Evolutionary conservation across 306 rosid species (phyloP).

Genomic region (Notholithocarpus densiflorus): DNA sequence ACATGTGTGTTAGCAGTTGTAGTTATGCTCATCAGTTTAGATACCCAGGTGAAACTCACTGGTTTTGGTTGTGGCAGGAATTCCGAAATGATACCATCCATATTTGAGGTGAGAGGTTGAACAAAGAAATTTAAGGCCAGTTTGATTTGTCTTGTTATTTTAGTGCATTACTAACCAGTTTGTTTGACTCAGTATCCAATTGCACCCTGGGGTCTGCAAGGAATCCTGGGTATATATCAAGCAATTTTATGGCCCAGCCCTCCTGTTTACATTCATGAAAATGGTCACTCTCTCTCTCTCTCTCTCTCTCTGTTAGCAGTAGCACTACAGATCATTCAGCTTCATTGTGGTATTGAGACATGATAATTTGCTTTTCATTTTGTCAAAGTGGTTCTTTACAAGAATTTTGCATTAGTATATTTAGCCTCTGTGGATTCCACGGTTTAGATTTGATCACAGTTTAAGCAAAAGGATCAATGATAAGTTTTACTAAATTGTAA

Average conservation of each 20-base stretch:
- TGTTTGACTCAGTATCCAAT: constrained; percentile 30
- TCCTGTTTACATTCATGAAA: constrained; percentile 53
- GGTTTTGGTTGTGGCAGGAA: background rate
- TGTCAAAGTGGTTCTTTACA: background rate
- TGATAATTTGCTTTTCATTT: background rate
- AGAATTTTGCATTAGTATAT: background rate
- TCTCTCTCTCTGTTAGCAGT: background rate
- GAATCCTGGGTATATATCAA: constrained; percentile 27
- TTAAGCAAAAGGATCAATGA: too few relatives aligned
- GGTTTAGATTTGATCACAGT: background rate
- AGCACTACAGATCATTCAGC: background rate
- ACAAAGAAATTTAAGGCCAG: background rate
- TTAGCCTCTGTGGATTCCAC: background rate
- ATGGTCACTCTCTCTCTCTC: constrained; percentile 27
- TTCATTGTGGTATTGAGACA: background rate
- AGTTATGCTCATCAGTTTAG: background rate
- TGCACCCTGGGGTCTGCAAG: constrained; percentile 29
- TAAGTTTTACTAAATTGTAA: background rate
- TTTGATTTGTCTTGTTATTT: background rate
- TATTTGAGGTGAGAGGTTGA: constrained; percentile 24
- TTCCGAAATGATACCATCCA: background rate
- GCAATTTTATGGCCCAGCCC: constrained; percentile 37
- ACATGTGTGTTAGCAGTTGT: too few relatives aligned
- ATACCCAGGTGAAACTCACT: too few relatives aligned
- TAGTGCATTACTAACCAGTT: background rate